These are phyloP conservation scores for Sporothrix brunneoviolacea DNA, from an alignment of 2,329 filamentous ascomycete species.

Conservation along the genomic window DNA sequence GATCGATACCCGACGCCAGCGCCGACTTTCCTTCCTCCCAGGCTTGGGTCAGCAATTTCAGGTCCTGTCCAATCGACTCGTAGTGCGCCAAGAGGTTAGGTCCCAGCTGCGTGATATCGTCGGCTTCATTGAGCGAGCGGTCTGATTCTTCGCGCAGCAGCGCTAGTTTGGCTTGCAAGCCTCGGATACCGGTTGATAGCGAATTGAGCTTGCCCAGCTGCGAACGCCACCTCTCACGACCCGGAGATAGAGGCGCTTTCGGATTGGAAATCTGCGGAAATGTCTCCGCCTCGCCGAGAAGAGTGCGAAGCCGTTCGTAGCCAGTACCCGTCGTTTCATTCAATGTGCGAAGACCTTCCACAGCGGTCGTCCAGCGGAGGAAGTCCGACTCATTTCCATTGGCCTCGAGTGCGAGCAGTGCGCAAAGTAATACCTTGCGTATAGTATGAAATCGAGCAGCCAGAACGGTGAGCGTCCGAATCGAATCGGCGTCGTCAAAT, in stretches of 20 bases:
- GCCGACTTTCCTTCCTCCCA: slow-evolving; percentile 87
- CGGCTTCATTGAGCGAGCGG: slow-evolving; percentile 65
- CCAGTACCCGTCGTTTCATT: slow-evolving; percentile 55
- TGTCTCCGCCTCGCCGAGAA: slow-evolving; percentile 72
- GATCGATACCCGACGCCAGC: slow-evolving; percentile 72
- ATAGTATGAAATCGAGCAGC: slow-evolving; percentile 74
- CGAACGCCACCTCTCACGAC: slow-evolving; percentile 75
- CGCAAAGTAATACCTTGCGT: slow-evolving; percentile 80
- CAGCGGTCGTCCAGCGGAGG: slow-evolving; percentile 68
- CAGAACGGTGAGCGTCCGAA: slow-evolving; percentile 73
- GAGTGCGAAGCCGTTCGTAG: slow-evolving; percentile 58
- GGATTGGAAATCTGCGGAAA: slow-evolving; percentile 51
- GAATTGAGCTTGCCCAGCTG: slow-evolving; percentile 85
- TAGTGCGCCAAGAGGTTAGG: slow-evolving; percentile 80
- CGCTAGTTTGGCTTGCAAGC: slow-evolving; percentile 90
- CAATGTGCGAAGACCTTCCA: slow-evolving; percentile 65
- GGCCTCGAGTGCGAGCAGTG: slow-evolving; percentile 79
- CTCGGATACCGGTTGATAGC: slow-evolving; percentile 82
- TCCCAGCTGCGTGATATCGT: slow-evolving; percentile 67
- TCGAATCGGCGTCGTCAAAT: slow-evolving; percentile 68
- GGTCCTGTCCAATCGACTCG: slow-evolving; percentile 84
- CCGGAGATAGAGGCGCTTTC: slow-evolving; percentile 57
- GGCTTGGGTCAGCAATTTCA: slow-evolving; percentile 70
- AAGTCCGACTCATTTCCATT: slow-evolving; percentile 72
- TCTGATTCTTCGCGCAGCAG: slow-evolving; percentile 86